A percentile compares a stretch with the other conserved stretches of the same genome.
These are phyloP conservation scores for Trifolium fragiferum DNA, from an alignment of 306 rosid species.

Conservation along the genomic window DNA sequence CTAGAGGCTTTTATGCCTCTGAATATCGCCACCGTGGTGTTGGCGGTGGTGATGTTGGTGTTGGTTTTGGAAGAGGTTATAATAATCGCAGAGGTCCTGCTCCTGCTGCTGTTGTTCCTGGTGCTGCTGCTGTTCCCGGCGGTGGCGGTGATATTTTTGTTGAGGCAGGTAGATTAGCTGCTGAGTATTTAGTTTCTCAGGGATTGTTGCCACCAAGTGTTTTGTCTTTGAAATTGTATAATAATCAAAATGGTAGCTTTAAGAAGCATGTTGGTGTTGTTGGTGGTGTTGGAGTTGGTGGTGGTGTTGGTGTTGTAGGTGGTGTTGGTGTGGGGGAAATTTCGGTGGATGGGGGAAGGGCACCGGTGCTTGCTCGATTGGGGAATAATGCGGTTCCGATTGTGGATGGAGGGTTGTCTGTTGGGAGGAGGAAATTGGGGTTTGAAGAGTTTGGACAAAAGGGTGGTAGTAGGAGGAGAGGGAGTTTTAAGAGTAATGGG, in stretches of 20 bases:
- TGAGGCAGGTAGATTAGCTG: constrained; percentile 95
- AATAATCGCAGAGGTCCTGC: constrained; percentile 27
- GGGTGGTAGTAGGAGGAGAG: constrained; percentile 57
- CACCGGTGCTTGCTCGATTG: constrained; percentile 68
- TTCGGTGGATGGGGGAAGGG: constrained; percentile 62
- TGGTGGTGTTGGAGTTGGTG: neutral
- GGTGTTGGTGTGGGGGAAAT: constrained; percentile 30
- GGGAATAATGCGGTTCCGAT: constrained; percentile 50
- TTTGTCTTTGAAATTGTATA: constrained; percentile 60
- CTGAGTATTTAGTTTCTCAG: constrained; percentile 86
- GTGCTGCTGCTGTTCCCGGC: neutral
- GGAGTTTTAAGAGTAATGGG: constrained; percentile 54
- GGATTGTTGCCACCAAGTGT: constrained; percentile 73
- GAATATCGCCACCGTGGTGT: constrained; percentile 46
- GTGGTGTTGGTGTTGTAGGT: neutral
- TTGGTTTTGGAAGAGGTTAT: constrained; percentile 38
- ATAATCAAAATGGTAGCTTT: constrained; percentile 37
- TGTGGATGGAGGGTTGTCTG: constrained; percentile 38
- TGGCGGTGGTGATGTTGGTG: constrained; percentile 11
- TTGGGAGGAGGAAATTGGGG: constrained; percentile 63
- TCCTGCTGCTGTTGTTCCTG: neutral
- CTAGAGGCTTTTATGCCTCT: constrained; percentile 46
- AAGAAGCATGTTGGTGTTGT: constrained; percentile 51
- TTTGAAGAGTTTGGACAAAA: constrained; percentile 63
- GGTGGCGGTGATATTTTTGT: constrained; percentile 59